Conservation (phyloP, 139 green algal species). For the Picochlorum costavermella region DNA sequence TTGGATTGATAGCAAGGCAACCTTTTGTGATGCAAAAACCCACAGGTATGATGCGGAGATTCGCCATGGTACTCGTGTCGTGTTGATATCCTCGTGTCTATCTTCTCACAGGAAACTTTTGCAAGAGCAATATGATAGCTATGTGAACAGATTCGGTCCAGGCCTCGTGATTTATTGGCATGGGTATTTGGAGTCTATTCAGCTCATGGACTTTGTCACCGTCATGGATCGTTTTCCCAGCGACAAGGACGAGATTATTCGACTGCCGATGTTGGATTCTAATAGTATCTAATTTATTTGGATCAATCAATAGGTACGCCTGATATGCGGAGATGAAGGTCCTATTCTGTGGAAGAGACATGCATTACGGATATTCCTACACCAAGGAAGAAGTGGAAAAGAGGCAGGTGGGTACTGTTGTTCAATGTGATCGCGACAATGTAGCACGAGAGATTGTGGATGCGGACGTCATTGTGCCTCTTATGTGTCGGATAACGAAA, state of each 20-base stretch:
- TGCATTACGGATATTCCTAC: slow-evolving; percentile 29
- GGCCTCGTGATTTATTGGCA: slow-evolving; percentile 92
- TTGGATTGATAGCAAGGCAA: slow-evolving; percentile 94
- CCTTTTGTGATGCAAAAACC: slow-evolving; percentile 69
- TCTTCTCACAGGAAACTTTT: neutral
- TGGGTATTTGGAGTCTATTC: slow-evolving; percentile 59
- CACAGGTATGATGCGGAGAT: neutral
- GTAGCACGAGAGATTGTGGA: slow-evolving; percentile 18
- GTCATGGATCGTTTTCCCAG: neutral
- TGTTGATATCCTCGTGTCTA: neutral
- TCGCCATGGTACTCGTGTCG: slow-evolving; percentile 29
- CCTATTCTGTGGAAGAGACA: slow-evolving; percentile 35
- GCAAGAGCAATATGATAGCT: slow-evolving; percentile 59
- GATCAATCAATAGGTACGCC: neutral
- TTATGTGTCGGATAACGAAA: slow-evolving; percentile 34
- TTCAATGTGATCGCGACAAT: slow-evolving; percentile 26
- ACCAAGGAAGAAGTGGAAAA: slow-evolving; percentile 22
- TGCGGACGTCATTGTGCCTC: slow-evolving; percentile 43
- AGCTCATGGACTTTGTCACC: slow-evolving; percentile 2
- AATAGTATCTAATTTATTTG: slow-evolving; percentile 1
- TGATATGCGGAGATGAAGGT: slow-evolving; percentile 15
- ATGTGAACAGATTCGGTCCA: slow-evolving; percentile 73
- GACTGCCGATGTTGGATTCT: neutral
- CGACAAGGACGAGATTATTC: neutral
- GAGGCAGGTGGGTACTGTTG: slow-evolving; percentile 8